phyloP scores from a whole-genome alignment of 495 filamentous ascomycete genomes.

The Penicillium parvum region DNA sequence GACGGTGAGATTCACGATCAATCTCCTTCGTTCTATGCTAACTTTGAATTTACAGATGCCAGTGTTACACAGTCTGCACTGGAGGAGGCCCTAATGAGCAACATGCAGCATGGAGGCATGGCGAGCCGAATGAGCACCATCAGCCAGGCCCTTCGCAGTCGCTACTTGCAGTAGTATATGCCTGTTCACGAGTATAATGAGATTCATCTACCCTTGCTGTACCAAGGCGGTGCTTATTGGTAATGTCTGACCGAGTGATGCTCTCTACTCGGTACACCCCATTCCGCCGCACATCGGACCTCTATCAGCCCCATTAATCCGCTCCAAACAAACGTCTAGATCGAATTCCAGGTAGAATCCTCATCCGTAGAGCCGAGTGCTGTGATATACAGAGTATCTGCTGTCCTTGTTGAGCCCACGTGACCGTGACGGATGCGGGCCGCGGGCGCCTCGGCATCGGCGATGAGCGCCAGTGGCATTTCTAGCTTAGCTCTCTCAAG shows the following conservation, averaged over 20 bases:
- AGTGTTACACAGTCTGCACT: conserved; percentile 92
- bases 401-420: conserved; percentile 5
- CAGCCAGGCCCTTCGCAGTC: conserved; percentile 59
- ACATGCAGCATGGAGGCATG: conserved; percentile 79
- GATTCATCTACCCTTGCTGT: too few relatives aligned
- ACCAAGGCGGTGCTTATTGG: too few relatives aligned
- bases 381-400: conserved; percentile 5
- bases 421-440: conserved; percentile 5
- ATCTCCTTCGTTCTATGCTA: neutral
- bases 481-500: neutral
- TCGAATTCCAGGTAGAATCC: too few relatives aligned
- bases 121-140: conserved; percentile 88
- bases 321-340: too few relatives aligned
- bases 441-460: conserved; percentile 9
- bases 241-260: too few relatives aligned
- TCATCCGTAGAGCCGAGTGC: conserved; percentile 8
- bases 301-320: neutral
- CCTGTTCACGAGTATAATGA: neutral
- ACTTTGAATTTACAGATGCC: conserved; percentile 54
- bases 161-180: conserved; percentile 32
- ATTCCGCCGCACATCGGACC: neutral
- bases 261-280: conserved; percentile 5
- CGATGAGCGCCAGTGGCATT: conserved; percentile 7
- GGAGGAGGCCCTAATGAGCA: conserved; percentile 88
- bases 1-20: conserved; percentile 58